Evolutionary conservation across 768 basidiomycete genomes (phyloP).

Genomic region (Lanmaoa rubissima): DNA sequence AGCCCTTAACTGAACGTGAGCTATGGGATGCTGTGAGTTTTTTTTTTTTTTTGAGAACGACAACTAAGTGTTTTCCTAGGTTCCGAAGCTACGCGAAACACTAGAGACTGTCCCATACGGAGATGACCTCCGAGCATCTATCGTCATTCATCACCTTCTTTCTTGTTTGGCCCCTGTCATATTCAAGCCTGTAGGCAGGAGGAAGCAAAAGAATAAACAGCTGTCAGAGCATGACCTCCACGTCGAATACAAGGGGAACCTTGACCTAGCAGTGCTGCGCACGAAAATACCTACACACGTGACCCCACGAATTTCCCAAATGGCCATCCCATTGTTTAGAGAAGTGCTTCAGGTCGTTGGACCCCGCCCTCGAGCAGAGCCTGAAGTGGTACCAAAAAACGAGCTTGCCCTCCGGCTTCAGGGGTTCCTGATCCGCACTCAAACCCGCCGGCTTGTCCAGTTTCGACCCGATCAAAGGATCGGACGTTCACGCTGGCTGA

Average conservation of each 20-base stretch:
- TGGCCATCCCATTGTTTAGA: constrained; percentile 51
- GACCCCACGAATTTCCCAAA: constrained; percentile 53
- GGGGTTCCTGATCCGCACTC: constrained; percentile 21
- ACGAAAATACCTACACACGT: constrained; percentile 59
- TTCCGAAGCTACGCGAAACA: constrained; percentile 15
- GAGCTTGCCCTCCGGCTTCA: constrained; percentile 19
- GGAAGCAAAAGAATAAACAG: background rate
- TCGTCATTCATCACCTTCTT: constrained; percentile 21
- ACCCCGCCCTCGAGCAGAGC: constrained; percentile 29
- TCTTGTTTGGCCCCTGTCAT: constrained; percentile 5
- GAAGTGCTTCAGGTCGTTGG: constrained; percentile 58
- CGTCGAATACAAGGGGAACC: constrained; percentile 36
- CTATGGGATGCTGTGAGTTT: constrained; percentile 29
- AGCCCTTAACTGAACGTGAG: constrained; percentile 21
- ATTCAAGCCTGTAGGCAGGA: constrained; percentile 11
- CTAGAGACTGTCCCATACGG: constrained; percentile 24
- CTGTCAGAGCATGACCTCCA: background rate
- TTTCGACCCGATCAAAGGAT: constrained; percentile 35
- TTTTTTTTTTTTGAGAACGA: background rate
- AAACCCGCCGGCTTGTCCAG: constrained; percentile 12
- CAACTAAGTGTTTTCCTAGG: constrained; percentile 11
- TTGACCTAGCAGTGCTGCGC: constrained; percentile 58
- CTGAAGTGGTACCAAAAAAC: constrained; percentile 5
- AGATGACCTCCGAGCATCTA: constrained; percentile 21
- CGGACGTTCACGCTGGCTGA: constrained; percentile 36